A percentile compares a stretch with the other conserved stretches of the same genome.
Evolutionary conservation across 2,329 filamentous ascomycete genomes (phyloP).

Genomic region (Ambrosiella xylebori): DNA sequence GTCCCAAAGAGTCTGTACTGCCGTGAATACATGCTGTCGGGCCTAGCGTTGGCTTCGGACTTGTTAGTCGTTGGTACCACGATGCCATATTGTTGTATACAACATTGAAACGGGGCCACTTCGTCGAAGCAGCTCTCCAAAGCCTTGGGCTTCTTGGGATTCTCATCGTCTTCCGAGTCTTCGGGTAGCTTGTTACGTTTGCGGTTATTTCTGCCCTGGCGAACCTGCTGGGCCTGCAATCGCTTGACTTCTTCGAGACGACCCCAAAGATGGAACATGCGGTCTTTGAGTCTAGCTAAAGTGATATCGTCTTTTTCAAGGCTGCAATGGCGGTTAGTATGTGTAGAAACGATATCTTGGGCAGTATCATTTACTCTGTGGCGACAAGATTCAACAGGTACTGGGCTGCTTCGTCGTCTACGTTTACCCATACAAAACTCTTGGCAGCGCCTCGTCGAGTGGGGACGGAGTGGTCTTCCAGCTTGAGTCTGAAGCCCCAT

Average conservation of each 20-base stretch:
- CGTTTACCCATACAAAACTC: constrained; percentile 40
- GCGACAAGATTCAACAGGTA: constrained; percentile 32
- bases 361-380: constrained; percentile 20
- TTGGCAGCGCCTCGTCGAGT: background rate
- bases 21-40: constrained; percentile 38
- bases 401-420: constrained; percentile 40
- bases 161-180: background rate
- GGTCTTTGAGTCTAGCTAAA: constrained; percentile 44
- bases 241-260: constrained; percentile 53
- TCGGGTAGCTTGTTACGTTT: background rate
- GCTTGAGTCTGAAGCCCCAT: constrained; percentile 65
- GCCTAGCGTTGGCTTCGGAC: constrained; percentile 27
- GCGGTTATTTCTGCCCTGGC: constrained; percentile 17
- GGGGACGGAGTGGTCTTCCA: constrained; percentile 44
- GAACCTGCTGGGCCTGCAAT: constrained; percentile 15
- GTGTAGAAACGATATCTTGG: background rate
- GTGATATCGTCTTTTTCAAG: constrained; percentile 34
- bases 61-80: constrained; percentile 25
- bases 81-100: constrained; percentile 54
- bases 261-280: constrained; percentile 69
- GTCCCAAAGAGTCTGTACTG: constrained; percentile 50
- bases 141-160: background rate
- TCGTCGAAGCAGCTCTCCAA: background rate
- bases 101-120: constrained; percentile 46
- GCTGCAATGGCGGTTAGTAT: constrained; percentile 21